Evolutionary conservation across 139 green algal genomes (phyloP), one percentile per base, ranked within the genome.

Genomic region (Coelastrella sp.): DNA sequence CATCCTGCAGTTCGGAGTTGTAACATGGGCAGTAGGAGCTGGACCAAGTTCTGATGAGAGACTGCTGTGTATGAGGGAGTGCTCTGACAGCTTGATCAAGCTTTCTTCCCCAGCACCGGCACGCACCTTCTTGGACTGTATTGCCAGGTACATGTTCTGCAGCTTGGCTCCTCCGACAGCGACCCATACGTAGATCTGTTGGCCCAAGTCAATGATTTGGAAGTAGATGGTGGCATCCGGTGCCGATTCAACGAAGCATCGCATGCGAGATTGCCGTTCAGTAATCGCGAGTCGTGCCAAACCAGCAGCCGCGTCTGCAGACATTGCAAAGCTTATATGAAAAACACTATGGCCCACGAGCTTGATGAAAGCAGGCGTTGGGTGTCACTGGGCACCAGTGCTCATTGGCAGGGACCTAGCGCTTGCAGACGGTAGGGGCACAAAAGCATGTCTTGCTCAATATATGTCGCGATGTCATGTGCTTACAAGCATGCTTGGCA

Each of bases 221-320:
- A 84, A 84, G 41, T 63, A 35, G 11, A 84, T n/a, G 1, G 27
- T 72, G 11, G 68, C 81, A 32, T 86, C 67, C 21, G 67, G 81
- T 23, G 81, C 51, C 9, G 8, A 13, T 30, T 81, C 67, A 4
- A 37, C 45, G 69, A 86, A 81, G 51, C 50, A 73, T 48, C 25
- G 67, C n/a, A 86, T 48, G 35, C 37, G n/a, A 21, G 68, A 7
- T 30, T 15, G 9, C 23, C 5, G 50, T 2, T 73, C 32, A 9
- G 38, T 21, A 32, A 43, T 17, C 23, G 9, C 13, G 38, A 60
- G 11, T 40, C 19, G 19, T 53, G 35, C 11, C 25, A 71, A 21
- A 34, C 30, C 35, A 43, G 80, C 66, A 57, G 45, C 40, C 41
- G 78, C 62, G 40, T 2, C 57, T 51, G 73, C 15, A 57, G 45